Conservation (phyloP, 2,329 filamentous ascomycete species). For the Botrytis aclada region DNA sequence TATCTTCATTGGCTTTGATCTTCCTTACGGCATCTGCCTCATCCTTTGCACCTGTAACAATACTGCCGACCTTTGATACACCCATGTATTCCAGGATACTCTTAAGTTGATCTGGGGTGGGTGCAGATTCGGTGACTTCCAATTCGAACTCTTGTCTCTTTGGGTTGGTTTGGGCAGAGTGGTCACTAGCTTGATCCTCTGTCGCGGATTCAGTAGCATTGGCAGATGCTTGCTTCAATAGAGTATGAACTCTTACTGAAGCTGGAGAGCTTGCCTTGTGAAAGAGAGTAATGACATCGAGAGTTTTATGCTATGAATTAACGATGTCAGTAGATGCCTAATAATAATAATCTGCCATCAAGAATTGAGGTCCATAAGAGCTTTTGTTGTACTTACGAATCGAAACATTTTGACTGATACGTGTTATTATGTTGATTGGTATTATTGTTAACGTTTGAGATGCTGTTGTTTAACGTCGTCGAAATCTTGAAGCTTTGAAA, state of each 20-base stretch:
- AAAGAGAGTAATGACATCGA: constrained; percentile 95
- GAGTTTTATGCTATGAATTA: constrained; percentile 63
- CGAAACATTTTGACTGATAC: constrained; percentile 37
- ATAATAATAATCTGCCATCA: background rate
- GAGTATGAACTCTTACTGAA: constrained; percentile 68
- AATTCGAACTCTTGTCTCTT: constrained; percentile 72
- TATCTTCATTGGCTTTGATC: constrained; percentile 66
- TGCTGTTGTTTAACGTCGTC: background rate
- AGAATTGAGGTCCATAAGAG: background rate
- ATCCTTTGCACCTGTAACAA: constrained; percentile 72
- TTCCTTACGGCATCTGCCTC: constrained; percentile 76
- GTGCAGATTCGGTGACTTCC: constrained; percentile 74
- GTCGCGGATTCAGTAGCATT: constrained; percentile 66
- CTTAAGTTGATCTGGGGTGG: constrained; percentile 78
- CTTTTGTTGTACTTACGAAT: constrained; percentile 32
- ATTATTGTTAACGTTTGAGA: constrained; percentile 1
- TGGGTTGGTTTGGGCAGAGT: constrained; percentile 55
- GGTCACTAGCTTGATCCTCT: constrained; percentile 69
- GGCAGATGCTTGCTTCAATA: constrained; percentile 78
- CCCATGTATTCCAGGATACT: constrained; percentile 84
- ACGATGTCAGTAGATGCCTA: constrained; percentile 14
- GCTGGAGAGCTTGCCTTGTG: constrained; percentile 74
- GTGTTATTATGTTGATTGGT: background rate
- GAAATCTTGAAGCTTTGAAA: background rate
- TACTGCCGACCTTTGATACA: constrained; percentile 53